A percentile compares a stretch with the other conserved stretches of the same genome.
These are phyloP conservation scores for Podaxis sp. DNA, from an alignment of 768 basidiomycete genomes.

Conservation along the genomic window DNA sequence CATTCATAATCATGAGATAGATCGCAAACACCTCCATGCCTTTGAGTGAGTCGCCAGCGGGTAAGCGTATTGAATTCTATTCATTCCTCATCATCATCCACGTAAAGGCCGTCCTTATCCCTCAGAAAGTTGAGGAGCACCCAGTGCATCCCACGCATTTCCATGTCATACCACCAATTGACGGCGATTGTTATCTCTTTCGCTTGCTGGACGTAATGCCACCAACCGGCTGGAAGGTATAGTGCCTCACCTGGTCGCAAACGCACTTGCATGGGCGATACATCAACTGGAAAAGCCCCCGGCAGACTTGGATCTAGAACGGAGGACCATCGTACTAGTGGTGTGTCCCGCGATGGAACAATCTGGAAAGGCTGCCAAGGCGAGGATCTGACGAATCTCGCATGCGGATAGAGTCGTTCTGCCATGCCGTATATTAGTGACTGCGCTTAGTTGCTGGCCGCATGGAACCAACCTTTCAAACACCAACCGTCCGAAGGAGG, in stretches of 20 bases:
- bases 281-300: slow-evolving; percentile 41
- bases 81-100: slow-evolving; percentile 28
- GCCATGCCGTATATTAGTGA: slow-evolving; percentile 6
- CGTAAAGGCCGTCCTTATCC: slow-evolving; percentile 20
- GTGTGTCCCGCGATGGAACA: slow-evolving; percentile 24
- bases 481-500: slow-evolving; percentile 90
- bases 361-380: slow-evolving; percentile 25
- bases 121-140: slow-evolving; percentile 61
- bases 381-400: slow-evolving; percentile 50
- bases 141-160: slow-evolving; percentile 70
- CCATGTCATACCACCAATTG: slow-evolving; percentile 91
- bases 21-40: not conserved
- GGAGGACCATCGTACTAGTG: slow-evolving; percentile 80
- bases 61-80: not conserved
- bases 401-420: slow-evolving; percentile 67
- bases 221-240: slow-evolving; percentile 93
- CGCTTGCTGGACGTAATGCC: slow-evolving; percentile 82
- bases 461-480: slow-evolving; percentile 54
- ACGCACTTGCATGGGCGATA: slow-evolving; percentile 64
- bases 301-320: slow-evolving; percentile 52
- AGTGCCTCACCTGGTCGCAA: slow-evolving; percentile 72
- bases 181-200: slow-evolving; percentile 60
- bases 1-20: not conserved
- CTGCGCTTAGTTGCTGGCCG: not conserved
- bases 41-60: not conserved